phyloP scores from a whole-genome alignment of 331 rosid species.

The Telfairia occidentalis region DNA sequence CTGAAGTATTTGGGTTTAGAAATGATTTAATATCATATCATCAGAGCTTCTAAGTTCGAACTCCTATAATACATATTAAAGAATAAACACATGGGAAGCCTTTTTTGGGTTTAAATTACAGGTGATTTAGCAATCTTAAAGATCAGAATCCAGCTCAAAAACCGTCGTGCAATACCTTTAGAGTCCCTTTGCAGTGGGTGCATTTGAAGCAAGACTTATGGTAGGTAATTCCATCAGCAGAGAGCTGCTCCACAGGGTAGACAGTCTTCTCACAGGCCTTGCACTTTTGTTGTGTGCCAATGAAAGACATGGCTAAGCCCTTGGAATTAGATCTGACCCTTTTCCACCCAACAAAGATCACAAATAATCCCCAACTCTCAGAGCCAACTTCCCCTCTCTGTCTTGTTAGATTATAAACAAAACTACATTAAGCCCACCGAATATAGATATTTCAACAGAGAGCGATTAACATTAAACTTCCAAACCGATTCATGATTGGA shows the following conservation, averaged over 20 bases:
- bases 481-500: neutral
- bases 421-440: neutral
- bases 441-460: neutral
- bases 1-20: neutral
- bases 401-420: neutral
- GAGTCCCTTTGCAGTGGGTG: constrained; percentile 94
- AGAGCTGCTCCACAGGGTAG: constrained; percentile 88
- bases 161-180: constrained; percentile 41
- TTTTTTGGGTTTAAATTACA: neutral
- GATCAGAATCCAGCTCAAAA: neutral
- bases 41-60: neutral
- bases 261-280: constrained; percentile 97
- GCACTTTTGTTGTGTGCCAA: constrained; percentile 88
- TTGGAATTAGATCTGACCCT: constrained; percentile 10
- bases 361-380: neutral
- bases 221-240: constrained; percentile 86
- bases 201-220: constrained; percentile 95
- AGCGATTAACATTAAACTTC: neutral
- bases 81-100: neutral
- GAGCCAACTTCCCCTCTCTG: neutral
- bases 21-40: neutral
- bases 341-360: neutral
- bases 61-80: neutral
- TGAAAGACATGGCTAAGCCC: constrained; percentile 56
- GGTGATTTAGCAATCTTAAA: neutral